Base-by-base conservation (phyloP, 1,139 yeast species). In the Lodderomyces beijingensis region DNA sequence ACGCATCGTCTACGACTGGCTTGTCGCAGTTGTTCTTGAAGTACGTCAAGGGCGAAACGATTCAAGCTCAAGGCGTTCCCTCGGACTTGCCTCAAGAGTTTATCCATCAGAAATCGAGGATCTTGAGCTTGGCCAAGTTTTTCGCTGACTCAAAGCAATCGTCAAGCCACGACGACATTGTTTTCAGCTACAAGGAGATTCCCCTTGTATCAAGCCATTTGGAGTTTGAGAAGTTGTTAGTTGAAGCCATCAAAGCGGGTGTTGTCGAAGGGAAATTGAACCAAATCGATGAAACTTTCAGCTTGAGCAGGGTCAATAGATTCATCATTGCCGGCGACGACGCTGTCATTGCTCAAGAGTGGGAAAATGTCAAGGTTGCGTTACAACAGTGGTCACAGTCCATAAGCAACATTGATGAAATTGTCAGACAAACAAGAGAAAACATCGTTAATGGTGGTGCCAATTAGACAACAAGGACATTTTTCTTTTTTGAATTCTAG, bases 201-300 rank as follows among this genome's bases (percentile, higher is more conserved):
- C 70, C 73, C 27, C 41, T 48, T 28, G 56, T 53, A 11, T 45
- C 53, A n/a, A 47, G 58, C n/a, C 39, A 57, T 21, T 46, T 52
- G 25, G 70, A 63, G 36, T 62, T 68, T 38, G 74, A 69, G 49
- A 50, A 58, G 30, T 57, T 67, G 39, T 55, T 69, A 42, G 63
- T 69, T 25, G 63, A 65, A 44, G 59, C 73, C 27, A 68, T 69
- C 43, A 66, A 65, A 46, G 57, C 64, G 10, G 66, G 67, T 28
- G 66, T 69, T 32, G 49, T 69, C 37, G 73, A 66, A 50, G 75
- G 74, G 35, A 67, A 65, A 46, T 62, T 69, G 45, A 66, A 67
- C 47, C 75, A 69, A 51, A 54, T 67, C 31, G 65, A 62, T 25
- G 59, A 63, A 42, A 53, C 61, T n/a, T 67, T 69, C 49, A 52